Evolutionary conservation across 2,329 filamentous ascomycete genomes (phyloP).

Genomic region (Epichloe aotearoae): DNA sequence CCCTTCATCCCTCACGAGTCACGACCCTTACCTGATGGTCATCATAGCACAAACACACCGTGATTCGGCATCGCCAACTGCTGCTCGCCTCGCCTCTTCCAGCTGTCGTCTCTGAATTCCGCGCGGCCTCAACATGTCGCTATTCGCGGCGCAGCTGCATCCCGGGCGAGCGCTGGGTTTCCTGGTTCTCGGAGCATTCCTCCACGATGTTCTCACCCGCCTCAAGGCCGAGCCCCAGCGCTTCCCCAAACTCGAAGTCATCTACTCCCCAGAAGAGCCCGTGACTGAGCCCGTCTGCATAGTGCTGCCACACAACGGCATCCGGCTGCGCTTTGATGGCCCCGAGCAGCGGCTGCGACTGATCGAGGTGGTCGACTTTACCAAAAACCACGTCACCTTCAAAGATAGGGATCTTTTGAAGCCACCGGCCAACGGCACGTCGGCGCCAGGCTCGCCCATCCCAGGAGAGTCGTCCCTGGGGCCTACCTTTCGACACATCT

Average conservation of each 20-base stretch:
- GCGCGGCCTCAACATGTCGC: conserved; percentile 25
- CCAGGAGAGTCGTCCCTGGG: conserved; percentile 31
- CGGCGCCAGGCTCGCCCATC: conserved; percentile 20
- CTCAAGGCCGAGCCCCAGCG: conserved; percentile 75
- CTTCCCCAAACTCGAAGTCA: conserved; percentile 71
- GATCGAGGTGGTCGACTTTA: conserved; percentile 84
- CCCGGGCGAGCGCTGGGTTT: conserved; percentile 56
- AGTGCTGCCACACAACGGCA: conserved; percentile 67
- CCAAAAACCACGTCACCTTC: conserved; percentile 71
- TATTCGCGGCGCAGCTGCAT: conserved; percentile 48
- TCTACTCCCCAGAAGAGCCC: conserved; percentile 64
- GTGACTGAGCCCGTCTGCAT: conserved; percentile 64
- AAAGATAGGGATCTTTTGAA: conserved; percentile 75
- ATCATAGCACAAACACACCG: neutral
- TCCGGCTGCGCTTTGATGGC: conserved; percentile 86
- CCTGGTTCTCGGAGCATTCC: conserved; percentile 70
- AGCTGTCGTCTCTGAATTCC: neutral
- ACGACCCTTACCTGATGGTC: neutral
- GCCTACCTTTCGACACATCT: conserved; percentile 78
- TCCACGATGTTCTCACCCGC: conserved; percentile 78
- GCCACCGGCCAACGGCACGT: conserved; percentile 27
- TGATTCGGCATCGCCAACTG: neutral
- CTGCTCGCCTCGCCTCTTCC: neutral
- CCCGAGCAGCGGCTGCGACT: conserved; percentile 82
- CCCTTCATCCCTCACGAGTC: neutral